Percentiles rank a stretch among this genome's conserved stretches.
phyloP scores from a whole-genome alignment of 331 rosid genomes.

The Cydonia oblonga region DNA sequence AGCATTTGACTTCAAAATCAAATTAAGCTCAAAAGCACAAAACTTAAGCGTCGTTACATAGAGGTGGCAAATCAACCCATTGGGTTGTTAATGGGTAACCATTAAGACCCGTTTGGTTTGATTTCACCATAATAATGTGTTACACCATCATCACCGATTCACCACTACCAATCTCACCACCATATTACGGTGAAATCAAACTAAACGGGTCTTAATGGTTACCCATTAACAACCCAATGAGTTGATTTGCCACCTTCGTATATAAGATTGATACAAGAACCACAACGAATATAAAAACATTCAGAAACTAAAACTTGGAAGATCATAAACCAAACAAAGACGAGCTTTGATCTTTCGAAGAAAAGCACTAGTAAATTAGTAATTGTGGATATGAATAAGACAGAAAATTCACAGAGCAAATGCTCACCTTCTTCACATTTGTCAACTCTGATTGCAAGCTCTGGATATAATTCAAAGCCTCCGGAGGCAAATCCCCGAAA shows the following conservation, averaged over 20 bases:
- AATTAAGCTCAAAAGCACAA: not conserved
- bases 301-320: not conserved
- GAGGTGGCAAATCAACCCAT: too few relatives aligned
- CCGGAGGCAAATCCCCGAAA: conserved; percentile 60
- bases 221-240: not conserved
- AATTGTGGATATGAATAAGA: not conserved
- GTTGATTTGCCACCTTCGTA: not conserved
- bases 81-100: too few relatives aligned
- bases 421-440: conserved; percentile 48
- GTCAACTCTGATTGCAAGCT: conserved; percentile 61
- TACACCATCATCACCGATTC: not conserved
- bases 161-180: not conserved
- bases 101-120: too few relatives aligned
- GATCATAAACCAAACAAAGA: not conserved
- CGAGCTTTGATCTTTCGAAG: not conserved
- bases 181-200: not conserved
- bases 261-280: not conserved
- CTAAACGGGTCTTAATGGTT: not conserved
- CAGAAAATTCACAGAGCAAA: not conserved
- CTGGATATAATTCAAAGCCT: conserved; percentile 61
- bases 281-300: not conserved
- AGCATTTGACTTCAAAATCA: not conserved
- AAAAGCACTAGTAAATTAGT: not conserved
- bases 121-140: not conserved
- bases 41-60: not conserved